These are phyloP conservation scores for Chrysosporium queenslandicum DNA, from an alignment of 2,329 filamentous ascomycete species.

Conservation along the genomic window DNA sequence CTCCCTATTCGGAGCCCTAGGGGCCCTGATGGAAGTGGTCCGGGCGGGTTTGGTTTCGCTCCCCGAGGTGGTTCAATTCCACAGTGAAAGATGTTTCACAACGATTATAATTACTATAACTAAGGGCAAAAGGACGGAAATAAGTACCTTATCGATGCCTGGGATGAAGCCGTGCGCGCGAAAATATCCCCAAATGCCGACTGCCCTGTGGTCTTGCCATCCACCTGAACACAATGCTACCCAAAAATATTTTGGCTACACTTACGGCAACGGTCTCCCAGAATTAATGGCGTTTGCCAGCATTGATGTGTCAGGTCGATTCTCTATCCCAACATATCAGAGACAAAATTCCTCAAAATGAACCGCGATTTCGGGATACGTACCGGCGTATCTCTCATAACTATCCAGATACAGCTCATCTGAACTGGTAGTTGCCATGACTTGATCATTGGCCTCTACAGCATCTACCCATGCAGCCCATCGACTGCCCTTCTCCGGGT, in stretches of 20 bases:
- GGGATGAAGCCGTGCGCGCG: too few relatives aligned
- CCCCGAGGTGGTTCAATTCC: constrained; percentile 42
- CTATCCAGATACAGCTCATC: constrained; percentile 58
- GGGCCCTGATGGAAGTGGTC: constrained; percentile 66
- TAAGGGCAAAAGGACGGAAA: not conserved
- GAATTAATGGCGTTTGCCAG: constrained; percentile 52
- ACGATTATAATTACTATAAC: not conserved
- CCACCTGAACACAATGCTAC: too few relatives aligned
- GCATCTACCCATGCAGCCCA: constrained; percentile 63
- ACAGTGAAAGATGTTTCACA: constrained; percentile 22
- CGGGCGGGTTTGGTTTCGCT: constrained; percentile 68
- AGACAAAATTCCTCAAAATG: not conserved
- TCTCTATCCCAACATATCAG: constrained; percentile 35
- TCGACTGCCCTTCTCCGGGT: constrained; percentile 51
- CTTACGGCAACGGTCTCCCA: constrained; percentile 44
- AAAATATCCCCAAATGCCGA: too few relatives aligned
- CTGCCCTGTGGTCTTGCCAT: too few relatives aligned
- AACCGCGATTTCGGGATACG: constrained; percentile 21
- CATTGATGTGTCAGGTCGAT: constrained; percentile 49
- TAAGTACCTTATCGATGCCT: not conserved
- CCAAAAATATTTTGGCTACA: too few relatives aligned
- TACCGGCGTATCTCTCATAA: constrained; percentile 52
- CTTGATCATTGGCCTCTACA: constrained; percentile 53
- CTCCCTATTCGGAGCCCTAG: constrained; percentile 63
- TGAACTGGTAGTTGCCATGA: constrained; percentile 57